These are phyloP conservation scores for Aspergillus carlsbadensis DNA, from an alignment of 495 filamentous ascomycete genomes.

Conservation along the genomic window DNA sequence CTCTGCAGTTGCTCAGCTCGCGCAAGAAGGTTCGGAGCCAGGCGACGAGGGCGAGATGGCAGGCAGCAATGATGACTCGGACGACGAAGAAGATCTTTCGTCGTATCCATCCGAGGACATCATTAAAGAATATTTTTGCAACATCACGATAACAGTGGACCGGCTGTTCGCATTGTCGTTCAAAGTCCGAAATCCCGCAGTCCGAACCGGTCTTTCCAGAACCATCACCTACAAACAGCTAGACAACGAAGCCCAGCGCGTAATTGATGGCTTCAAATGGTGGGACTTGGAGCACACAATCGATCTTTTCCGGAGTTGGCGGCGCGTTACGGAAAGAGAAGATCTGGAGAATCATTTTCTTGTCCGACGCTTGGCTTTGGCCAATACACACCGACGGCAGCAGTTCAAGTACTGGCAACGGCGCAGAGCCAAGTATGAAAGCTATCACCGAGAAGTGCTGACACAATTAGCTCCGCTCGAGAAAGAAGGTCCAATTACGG, in stretches of 20 bases:
- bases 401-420: slow-evolving; percentile 3
- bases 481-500: too few species aligned
- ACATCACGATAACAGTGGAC: background rate
- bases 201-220: background rate
- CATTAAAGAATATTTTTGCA: background rate
- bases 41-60: background rate
- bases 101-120: background rate
- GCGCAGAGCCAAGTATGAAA: background rate
- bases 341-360: background rate
- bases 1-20: too few species aligned
- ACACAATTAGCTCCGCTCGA: too few species aligned
- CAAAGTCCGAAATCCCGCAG: background rate
- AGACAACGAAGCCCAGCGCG: background rate
- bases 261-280: too few species aligned
- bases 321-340: background rate
- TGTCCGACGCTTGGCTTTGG: background rate
- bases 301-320: background rate
- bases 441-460: background rate
- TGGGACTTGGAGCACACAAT: background rate
- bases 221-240: background rate
- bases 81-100: background rate
- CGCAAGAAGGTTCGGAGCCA: too few species aligned
- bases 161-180: background rate
- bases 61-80: background rate
- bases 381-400: background rate